Base-by-base conservation (phyloP, 768 basidiomycete species). In the Strobilomyces dryophilus region DNA sequence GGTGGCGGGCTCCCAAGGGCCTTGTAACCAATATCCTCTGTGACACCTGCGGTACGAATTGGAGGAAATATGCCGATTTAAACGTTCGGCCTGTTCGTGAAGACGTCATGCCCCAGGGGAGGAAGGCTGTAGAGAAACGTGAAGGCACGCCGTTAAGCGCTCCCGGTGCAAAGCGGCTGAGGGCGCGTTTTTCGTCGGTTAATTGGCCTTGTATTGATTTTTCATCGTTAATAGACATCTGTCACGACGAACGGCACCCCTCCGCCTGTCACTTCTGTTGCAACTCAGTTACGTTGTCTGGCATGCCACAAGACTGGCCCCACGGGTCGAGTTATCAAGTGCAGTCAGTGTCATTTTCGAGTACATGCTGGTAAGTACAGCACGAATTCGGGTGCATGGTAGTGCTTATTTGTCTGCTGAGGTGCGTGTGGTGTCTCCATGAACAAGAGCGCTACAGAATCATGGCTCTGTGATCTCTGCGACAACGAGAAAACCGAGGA, bases 1-100 rank as follows among this genome's bases (percentile, higher is more conserved):
- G 93, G 93, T 97, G 92, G 92, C 90, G 89, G 66, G 92, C 92
- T 14, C 94, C 93, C 3, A 90, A 90, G 65, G 89, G 87, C 20
- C 78, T 95, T n/a, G 69, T 77, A 0, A 87, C 87, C 2, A 79
- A 77, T 53, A 79, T 92, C 36, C 81, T 95, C 49, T 97, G 93
- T 65, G 90, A 95, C 43, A 76, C 69, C 27, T 97, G 93, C 63
- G 93, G 93, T 12, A 80, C 83, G 42, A 88, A 87, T 58, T 97
- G 92, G 87, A 78, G 93, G 60, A 97, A 95, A 71, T 97, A 97
- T 66, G 93, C 91, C 0, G 92, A 95, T 60, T 74, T 94, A 45
- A 90, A 85, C 60, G 84, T 88, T 24, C 77, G 88, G 39, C 84
- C 85, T 9, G 53, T 83, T 18, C 79, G 88, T 27, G 89, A 92